phyloP scores from a whole-genome alignment of 1,284 basidiomycete species.

The Tremellales sp. region DNA sequence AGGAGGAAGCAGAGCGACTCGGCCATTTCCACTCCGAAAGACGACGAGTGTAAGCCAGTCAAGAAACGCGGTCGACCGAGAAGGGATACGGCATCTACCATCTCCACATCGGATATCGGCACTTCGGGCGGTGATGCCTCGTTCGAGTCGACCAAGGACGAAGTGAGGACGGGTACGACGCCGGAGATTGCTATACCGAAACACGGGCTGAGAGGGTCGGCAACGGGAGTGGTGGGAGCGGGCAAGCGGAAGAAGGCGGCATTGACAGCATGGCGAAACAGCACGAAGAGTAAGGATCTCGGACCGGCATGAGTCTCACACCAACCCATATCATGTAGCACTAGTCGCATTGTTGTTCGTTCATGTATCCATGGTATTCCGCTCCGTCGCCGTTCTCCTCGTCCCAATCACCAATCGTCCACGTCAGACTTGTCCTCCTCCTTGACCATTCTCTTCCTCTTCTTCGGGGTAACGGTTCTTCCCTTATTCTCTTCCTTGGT shows the following conservation, averaged over 20 bases:
- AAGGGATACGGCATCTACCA: neutral
- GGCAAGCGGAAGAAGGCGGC: slow-evolving; percentile 1
- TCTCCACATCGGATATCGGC: neutral
- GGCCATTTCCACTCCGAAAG: neutral
- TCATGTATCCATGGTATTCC: neutral
- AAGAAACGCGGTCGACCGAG: neutral
- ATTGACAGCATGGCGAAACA: neutral
- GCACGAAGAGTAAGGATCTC: neutral
- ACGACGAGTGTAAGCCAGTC: neutral
- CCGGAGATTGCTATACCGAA: neutral
- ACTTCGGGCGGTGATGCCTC: neutral
- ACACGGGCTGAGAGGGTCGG: neutral
- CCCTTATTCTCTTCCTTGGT: neutral
- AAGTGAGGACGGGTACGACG: slow-evolving; percentile 1
- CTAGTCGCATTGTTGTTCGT: neutral
- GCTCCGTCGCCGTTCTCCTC: neutral
- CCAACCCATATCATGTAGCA: neutral
- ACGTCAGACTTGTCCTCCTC: neutral
- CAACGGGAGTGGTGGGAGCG: neutral
- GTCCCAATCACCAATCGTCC: no score
- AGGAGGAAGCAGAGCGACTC: neutral
- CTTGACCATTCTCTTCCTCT: neutral
- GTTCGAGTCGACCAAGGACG: neutral
- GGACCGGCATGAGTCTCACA: neutral
- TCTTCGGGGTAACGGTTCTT: neutral